phyloP scores from a whole-genome alignment of 1,284 basidiomycete species.

The Tilletia walkeri region DNA sequence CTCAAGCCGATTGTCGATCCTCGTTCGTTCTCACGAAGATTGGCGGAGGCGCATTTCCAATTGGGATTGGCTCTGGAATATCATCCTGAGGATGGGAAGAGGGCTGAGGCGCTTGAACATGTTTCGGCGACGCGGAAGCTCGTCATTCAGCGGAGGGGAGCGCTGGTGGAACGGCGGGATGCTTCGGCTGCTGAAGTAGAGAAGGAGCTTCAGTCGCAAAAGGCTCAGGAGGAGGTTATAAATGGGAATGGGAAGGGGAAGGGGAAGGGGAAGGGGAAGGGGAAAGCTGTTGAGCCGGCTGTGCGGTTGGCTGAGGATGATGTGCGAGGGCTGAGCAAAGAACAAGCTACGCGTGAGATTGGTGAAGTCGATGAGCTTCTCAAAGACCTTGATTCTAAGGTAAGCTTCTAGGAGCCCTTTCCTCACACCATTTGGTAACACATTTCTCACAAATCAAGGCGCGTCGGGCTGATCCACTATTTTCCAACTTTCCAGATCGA shows the following conservation, averaged over 20 bases:
- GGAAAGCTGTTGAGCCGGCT: not conserved
- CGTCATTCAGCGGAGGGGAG: not conserved
- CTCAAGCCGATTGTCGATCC: not conserved
- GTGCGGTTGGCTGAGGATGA: slow-evolving; percentile 10
- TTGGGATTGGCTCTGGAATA: slow-evolving; percentile 1
- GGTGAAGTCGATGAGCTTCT: not conserved
- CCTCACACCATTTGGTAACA: not conserved
- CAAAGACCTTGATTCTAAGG: slow-evolving; percentile 6
- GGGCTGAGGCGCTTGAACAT: not conserved
- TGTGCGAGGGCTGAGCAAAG: slow-evolving; percentile 9
- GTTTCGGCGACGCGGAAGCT: not conserved
- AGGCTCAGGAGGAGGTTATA: not conserved
- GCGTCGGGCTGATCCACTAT: not conserved
- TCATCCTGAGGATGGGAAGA: not conserved
- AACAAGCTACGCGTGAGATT: slow-evolving; percentile 8
- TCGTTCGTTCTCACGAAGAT: not conserved
- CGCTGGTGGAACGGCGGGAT: not conserved
- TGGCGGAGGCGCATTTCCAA: slow-evolving; percentile 11
- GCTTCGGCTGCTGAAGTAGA: not conserved
- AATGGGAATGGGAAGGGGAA: not conserved
- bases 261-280: slow-evolving; percentile 2
- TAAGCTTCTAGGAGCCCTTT: not conserved
- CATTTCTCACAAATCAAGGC: not conserved
- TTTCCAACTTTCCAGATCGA: slow-evolving; percentile 9
- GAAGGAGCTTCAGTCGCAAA: not conserved